phyloP scores from a whole-genome alignment of 495 filamentous ascomycete genomes.

The Xylaria nigripes region DNA sequence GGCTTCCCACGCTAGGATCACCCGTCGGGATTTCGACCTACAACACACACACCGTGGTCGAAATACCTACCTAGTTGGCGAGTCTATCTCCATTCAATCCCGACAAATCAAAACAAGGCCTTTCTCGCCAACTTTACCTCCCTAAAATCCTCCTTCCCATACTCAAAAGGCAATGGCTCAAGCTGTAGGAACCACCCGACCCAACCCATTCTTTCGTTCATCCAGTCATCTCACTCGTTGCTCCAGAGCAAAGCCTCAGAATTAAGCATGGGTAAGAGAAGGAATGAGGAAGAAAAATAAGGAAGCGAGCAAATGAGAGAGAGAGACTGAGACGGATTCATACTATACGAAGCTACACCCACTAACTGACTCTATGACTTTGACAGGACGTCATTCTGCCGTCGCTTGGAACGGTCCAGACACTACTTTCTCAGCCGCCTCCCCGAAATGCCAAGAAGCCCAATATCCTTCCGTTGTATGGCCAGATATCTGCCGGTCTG shows the following conservation, averaged over 20 bases:
- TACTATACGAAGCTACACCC: neutral
- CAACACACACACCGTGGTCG: no score
- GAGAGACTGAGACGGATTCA: neutral
- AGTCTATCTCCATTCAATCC: conserved; percentile 1
- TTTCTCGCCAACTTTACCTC: conserved; percentile 4
- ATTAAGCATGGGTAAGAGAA: neutral
- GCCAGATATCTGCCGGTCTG: conserved; percentile 81
- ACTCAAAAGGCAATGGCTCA: conserved; percentile 20
- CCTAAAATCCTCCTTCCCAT: neutral
- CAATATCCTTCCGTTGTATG: conserved; percentile 79
- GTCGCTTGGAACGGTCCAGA: conserved; percentile 24
- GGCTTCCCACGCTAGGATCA: no score
- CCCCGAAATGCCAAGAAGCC: conserved; percentile 31
- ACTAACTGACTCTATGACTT: conserved; percentile 4
- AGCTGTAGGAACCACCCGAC: conserved; percentile 21
- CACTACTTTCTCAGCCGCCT: conserved; percentile 19
- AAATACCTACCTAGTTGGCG: neutral
- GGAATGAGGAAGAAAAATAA: neutral
- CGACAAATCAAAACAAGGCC: neutral
- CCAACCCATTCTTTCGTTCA: neutral
- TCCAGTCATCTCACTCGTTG: neutral
- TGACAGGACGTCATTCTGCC: conserved; percentile 26
- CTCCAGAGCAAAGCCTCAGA: neutral
- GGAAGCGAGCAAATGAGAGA: neutral
- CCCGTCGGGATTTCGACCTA: no score